Conservation (phyloP, 75 land plant species). For the Isoetes taiwanensis region DNA sequence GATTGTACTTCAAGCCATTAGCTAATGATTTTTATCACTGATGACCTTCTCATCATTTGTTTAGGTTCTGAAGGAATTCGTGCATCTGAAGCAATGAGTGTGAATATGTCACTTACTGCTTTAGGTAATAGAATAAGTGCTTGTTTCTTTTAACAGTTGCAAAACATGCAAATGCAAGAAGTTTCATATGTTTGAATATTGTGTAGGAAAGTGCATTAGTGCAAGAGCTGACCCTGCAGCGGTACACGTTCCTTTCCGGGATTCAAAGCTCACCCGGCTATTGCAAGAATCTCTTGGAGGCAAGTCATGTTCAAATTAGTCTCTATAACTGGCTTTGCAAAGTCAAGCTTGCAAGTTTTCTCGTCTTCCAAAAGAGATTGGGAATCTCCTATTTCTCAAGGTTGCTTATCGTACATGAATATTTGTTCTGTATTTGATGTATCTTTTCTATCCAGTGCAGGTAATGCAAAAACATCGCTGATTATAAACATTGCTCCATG, state of each 20-base stretch:
- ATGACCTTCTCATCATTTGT: neutral
- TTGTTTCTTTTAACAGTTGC: neutral
- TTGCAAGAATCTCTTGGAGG: slow-evolving; percentile 32
- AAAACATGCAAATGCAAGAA: neutral
- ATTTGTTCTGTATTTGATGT: too few species aligned
- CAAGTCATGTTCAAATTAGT: neutral
- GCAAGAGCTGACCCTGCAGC: slow-evolving; percentile 26
- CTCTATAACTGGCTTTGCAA: neutral
- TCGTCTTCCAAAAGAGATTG: too few species aligned
- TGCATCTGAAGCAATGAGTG: slow-evolving; percentile 33
- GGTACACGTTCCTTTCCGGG: slow-evolving; percentile 28
- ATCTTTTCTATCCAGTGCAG: too few species aligned
- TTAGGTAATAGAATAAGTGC: slow-evolving; percentile 12
- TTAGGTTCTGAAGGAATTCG: slow-evolving; percentile 28
- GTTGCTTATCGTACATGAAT: too few species aligned
- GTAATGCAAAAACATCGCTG: slow-evolving; percentile 31
- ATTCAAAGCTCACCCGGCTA: slow-evolving; percentile 26
- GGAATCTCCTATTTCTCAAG: too few species aligned
- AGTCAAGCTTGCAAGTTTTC: too few species aligned
- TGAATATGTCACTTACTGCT: slow-evolving; percentile 28
- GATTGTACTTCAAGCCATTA: too few species aligned
- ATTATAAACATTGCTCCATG: slow-evolving; percentile 32
- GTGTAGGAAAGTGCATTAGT: slow-evolving; percentile 28
- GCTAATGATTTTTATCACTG: too few species aligned
- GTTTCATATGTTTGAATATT: neutral